Evolutionary conservation across 768 basidiomycete species (phyloP).

Genomic region (Clitopilus passeckerianus): DNA sequence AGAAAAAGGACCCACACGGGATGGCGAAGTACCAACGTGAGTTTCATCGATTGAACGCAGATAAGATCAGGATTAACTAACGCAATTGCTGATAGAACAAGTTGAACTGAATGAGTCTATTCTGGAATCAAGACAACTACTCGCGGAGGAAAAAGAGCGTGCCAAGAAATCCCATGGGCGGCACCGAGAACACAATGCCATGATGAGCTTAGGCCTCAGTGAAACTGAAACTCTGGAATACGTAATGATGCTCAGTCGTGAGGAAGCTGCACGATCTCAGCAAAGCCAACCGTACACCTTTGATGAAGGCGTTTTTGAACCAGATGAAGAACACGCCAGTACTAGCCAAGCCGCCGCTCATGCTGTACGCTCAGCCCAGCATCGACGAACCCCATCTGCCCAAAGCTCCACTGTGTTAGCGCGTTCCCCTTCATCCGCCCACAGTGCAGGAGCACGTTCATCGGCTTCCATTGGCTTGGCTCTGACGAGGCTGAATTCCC

Average conservation of each 20-base stretch:
- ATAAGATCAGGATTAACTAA: slow-evolving; percentile 4
- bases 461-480: not conserved
- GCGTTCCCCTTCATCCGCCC: not conserved
- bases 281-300: slow-evolving; percentile 10
- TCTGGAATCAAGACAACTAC: slow-evolving; percentile 46
- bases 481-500: not conserved
- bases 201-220: slow-evolving; percentile 62
- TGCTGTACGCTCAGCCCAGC: not conserved
- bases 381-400: not conserved
- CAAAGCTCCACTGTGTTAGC: not conserved
- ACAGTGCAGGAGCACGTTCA: not conserved
- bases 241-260: slow-evolving; percentile 78
- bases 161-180: slow-evolving; percentile 34
- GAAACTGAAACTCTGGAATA: slow-evolving; percentile 79
- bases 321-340: slow-evolving; percentile 42
- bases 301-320: slow-evolving; percentile 56
- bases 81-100: slow-evolving; percentile 38
- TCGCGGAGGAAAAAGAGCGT: slow-evolving; percentile 44
- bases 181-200: slow-evolving; percentile 52
- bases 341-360: slow-evolving; percentile 15
- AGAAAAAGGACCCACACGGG: slow-evolving; percentile 23
- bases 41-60: slow-evolving; percentile 12
- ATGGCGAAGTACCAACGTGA: slow-evolving; percentile 43
- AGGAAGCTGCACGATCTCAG: slow-evolving; percentile 44
- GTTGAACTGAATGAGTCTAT: slow-evolving; percentile 61